phyloP scores from a whole-genome alignment of 345 rosid genomes.

The Lepidium sativum region DNA sequence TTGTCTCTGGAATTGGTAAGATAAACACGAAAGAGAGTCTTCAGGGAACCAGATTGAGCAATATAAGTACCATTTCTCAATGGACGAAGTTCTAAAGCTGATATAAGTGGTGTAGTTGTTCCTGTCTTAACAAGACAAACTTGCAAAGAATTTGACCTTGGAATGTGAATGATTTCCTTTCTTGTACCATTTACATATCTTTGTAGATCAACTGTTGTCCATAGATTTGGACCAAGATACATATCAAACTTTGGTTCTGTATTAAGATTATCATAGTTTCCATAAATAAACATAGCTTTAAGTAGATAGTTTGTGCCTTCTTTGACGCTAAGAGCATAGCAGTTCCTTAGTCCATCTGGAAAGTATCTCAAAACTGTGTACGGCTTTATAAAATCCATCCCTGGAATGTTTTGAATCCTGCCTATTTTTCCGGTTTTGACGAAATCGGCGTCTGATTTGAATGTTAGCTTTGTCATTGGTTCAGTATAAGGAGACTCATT shows the following conservation, averaged over 20 bases:
- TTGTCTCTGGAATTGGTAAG: constrained; percentile 2
- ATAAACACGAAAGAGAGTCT: not conserved
- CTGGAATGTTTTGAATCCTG: constrained; percentile 6
- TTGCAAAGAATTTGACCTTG: constrained; percentile 9
- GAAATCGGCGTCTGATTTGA: constrained; percentile 5
- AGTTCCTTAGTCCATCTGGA: constrained; percentile 18
- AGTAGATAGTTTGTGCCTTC: constrained; percentile 19
- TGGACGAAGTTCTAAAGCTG: constrained; percentile 29
- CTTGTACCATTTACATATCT: not conserved
- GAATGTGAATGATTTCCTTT: constrained; percentile 17
- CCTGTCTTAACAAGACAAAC: constrained; percentile 24
- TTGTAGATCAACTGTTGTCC: constrained; percentile 22
- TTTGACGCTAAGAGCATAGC: constrained; percentile 15
- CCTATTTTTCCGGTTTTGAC: constrained; percentile 16
- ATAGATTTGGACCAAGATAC: constrained; percentile 22
- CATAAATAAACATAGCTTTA: constrained; percentile 21
- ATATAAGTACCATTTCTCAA: constrained; percentile 9
- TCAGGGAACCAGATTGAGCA: constrained; percentile 27
- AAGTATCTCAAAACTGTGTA: constrained; percentile 23
- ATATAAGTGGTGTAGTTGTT: constrained; percentile 28
- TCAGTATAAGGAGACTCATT: constrained; percentile 21
- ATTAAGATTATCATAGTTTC: constrained; percentile 20
- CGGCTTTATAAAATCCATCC: not conserved
- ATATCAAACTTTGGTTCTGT: constrained; percentile 18
- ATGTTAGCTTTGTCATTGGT: constrained; percentile 19